A percentile compares a stretch with the other conserved stretches of the same genome.
These are phyloP conservation scores for Ettlia oleoabundans DNA, from an alignment of 139 green algal genomes.

Conservation along the genomic window DNA sequence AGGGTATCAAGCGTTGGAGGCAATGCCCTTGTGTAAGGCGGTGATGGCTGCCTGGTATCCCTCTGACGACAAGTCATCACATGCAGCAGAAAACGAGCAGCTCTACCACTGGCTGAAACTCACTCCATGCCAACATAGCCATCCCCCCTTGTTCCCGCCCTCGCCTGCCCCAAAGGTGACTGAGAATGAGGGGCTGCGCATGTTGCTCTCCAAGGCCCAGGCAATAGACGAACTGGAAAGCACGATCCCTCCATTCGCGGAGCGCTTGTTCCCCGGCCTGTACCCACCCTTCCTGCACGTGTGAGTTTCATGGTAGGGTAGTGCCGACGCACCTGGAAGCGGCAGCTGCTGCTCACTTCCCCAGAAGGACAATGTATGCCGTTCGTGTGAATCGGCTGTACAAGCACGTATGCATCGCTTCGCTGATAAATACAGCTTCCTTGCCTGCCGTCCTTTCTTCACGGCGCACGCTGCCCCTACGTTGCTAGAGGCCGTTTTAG, in stretches of 20 bases:
- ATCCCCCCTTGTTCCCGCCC: not conserved
- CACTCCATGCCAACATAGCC: not conserved
- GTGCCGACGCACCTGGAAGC: no score
- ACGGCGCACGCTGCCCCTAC: no score
- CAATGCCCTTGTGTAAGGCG: not conserved
- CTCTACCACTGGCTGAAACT: not conserved
- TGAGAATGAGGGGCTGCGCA: slow-evolving; percentile 50
- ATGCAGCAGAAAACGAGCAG: not conserved
- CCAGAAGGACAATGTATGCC: no score
- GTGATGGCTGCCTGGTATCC: not conserved
- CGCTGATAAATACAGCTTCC: no score
- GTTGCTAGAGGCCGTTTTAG: no score
- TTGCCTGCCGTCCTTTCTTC: no score
- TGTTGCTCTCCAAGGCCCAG: slow-evolving; percentile 42
- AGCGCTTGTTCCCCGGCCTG: slow-evolving; percentile 17
- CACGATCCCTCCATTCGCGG: slow-evolving; percentile 40
- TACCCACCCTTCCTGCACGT: slow-evolving; percentile 54
- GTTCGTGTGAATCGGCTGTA: no score
- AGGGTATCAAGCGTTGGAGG: not conserved
- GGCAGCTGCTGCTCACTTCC: no score
- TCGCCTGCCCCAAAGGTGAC: slow-evolving; percentile 13
- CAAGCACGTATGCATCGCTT: no score
- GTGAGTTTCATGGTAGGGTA: no score
- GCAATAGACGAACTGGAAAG: slow-evolving; percentile 65
- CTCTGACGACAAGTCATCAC: no score